Evolutionary conservation across 2,329 filamentous ascomycete genomes (phyloP).

Genomic region (Alternaria hordeiaustralica): DNA sequence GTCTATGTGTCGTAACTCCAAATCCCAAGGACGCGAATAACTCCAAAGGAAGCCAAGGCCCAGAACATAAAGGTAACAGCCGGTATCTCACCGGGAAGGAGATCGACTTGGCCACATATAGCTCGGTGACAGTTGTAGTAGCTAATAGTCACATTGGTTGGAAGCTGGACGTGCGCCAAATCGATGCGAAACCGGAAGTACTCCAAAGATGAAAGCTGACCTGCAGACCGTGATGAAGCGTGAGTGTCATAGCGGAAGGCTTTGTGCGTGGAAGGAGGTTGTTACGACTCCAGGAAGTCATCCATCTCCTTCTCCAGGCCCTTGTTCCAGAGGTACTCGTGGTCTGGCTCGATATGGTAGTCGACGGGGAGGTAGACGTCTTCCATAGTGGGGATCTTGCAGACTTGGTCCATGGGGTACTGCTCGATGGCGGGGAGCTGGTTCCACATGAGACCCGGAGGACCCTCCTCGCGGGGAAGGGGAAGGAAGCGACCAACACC

Average conservation of each 20-base stretch:
- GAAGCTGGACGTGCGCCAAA: conserved; percentile 10
- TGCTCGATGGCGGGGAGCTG: conserved; percentile 48
- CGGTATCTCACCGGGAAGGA: not conserved
- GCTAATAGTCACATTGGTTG: conserved; percentile 11
- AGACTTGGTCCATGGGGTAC: conserved; percentile 49
- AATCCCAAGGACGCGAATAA: not conserved
- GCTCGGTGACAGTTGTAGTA: conserved; percentile 6
- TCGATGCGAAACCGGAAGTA: conserved; percentile 16
- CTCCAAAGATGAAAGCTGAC: not conserved
- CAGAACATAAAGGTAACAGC: not conserved
- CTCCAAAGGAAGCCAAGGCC: not conserved
- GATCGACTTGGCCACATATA: not conserved
- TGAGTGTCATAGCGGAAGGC: not conserved
- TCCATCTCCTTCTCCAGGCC: conserved; percentile 39
- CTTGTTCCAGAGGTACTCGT: conserved; percentile 33
- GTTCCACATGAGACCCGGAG: conserved; percentile 51
- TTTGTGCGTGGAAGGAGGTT: not conserved
- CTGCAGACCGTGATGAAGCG: not conserved
- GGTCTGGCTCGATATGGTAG: conserved; percentile 40
- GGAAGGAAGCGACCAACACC: conserved; percentile 51
- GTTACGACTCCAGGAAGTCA: conserved; percentile 24
- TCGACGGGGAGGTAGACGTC: conserved; percentile 49
- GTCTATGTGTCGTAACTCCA: not conserved
- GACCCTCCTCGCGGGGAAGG: conserved; percentile 52
- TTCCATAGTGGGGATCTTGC: conserved; percentile 45